These are phyloP conservation scores for Schizosaccharomyces lindneri DNA, from an alignment of 805 yeast species.

Conservation along the genomic window DNA sequence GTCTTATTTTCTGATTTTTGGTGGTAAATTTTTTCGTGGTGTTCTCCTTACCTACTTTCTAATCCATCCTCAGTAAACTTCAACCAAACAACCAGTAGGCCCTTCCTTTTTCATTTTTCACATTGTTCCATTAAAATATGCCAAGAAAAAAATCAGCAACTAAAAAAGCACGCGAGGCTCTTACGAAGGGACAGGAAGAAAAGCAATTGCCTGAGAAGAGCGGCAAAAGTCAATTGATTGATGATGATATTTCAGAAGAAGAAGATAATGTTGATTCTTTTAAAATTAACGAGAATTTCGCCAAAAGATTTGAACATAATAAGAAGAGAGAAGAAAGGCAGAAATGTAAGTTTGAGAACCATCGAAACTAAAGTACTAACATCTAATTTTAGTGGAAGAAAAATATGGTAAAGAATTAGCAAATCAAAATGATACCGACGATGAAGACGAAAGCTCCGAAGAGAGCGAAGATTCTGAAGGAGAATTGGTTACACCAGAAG, in stretches of 20 bases:
- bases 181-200: not conserved
- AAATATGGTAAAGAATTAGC: constrained; percentile 10
- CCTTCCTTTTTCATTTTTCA: too few species aligned
- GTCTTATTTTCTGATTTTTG: not conserved
- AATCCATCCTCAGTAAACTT: not conserved
- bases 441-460: constrained; percentile 15
- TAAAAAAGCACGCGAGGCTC: constrained; percentile 1
- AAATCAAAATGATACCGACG: constrained; percentile 13
- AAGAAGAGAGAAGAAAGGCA: constrained; percentile 14
- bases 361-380: not conserved
- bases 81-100: not conserved
- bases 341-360: constrained; percentile 5
- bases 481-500: constrained; percentile 61
- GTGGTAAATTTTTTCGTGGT: not conserved
- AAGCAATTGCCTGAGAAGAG: not conserved
- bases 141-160: constrained; percentile 3
- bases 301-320: constrained; percentile 12
- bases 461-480: constrained; percentile 87
- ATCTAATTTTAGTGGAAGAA: constrained; percentile 6
- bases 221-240: not conserved
- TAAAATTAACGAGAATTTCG: constrained; percentile 10
- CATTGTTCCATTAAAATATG: not conserved
- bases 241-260: not conserved
- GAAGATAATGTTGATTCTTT: not conserved
- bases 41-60: not conserved